Percentiles rank a stretch among this genome's conserved stretches.
phyloP scores from a whole-genome alignment of 768 basidiomycete genomes.

The Lactarius hengduanensis region DNA sequence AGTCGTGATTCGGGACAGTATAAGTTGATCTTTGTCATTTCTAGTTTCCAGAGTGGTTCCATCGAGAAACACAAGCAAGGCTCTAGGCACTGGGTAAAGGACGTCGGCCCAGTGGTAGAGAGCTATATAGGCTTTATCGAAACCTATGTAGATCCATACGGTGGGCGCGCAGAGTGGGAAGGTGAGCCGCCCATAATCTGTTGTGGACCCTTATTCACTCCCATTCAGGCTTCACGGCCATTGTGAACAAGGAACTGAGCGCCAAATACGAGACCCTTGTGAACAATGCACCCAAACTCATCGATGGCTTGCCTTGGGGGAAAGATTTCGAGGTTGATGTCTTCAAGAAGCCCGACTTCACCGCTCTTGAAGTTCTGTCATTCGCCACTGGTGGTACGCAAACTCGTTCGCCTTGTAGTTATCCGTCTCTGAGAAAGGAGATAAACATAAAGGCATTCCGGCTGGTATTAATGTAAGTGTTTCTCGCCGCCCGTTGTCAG shows the following conservation, averaged over 20 bases:
- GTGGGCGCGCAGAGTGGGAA: constrained; percentile 93
- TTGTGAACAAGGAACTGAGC: constrained; percentile 81
- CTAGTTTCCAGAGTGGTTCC: constrained; percentile 74
- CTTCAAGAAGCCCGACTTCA: constrained; percentile 87
- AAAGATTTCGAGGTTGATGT: constrained; percentile 46
- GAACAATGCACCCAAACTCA: constrained; percentile 69
- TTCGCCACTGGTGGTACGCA: constrained; percentile 78
- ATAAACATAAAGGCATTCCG: constrained; percentile 59
- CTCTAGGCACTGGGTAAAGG: constrained; percentile 81
- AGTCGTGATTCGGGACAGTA: neutral
- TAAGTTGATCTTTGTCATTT: neutral
- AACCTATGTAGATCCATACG: constrained; percentile 82
- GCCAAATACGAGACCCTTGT: constrained; percentile 81
- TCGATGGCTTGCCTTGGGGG: constrained; percentile 85
- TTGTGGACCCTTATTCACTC: neutral
- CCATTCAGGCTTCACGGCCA: constrained; percentile 77
- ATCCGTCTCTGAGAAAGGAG: neutral
- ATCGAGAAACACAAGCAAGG: constrained; percentile 78
- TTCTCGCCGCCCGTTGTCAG: constrained; percentile 3
- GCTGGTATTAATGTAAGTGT: constrained; percentile 74
- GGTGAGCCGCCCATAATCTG: constrained; percentile 41
- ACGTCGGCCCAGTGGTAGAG: constrained; percentile 84
- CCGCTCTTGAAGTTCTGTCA: constrained; percentile 75
- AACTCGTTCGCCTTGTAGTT: neutral
- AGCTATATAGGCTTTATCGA: constrained; percentile 86